Percentiles rank a stretch among this genome's conserved stretches.
Evolutionary conservation across 441 rosid species (phyloP).

Genomic region (Corymbia citriodora): DNA sequence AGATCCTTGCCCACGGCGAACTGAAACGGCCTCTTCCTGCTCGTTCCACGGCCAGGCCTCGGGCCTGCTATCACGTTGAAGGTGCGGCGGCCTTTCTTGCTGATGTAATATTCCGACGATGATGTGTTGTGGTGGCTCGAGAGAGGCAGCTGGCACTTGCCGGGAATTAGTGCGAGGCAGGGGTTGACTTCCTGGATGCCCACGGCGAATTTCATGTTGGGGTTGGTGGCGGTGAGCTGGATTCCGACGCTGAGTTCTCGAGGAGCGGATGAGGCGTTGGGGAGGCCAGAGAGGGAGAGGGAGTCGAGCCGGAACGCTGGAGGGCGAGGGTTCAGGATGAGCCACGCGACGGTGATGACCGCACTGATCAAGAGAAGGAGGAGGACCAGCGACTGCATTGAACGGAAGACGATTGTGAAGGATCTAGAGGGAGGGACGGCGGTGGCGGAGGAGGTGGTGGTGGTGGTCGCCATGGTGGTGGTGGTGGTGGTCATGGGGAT

Average conservation of each 20-base stretch:
- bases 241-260: neutral
- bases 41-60: neutral
- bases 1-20: neutral
- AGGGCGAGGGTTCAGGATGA: neutral
- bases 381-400: neutral
- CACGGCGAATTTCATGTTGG: neutral
- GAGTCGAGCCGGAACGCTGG: neutral
- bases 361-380: neutral
- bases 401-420: neutral
- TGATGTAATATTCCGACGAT: neutral
- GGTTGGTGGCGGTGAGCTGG: neutral
- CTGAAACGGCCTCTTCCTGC: neutral
- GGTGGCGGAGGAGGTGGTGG: neutral
- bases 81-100: fast-evolving
- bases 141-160: neutral
- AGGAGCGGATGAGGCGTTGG: neutral
- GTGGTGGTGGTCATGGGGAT: neutral
- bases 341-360: neutral
- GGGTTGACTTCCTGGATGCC: neutral
- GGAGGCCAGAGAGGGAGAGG: neutral
- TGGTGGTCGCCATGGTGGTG: neutral
- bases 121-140: neutral
- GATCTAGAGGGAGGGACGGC: neutral
- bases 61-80: neutral
- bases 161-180: neutral